A percentile compares a stretch with the other conserved stretches of the same genome.
These are phyloP conservation scores for Potentilla sterilis DNA, from an alignment of 306 rosid species.

Conservation along the genomic window DNA sequence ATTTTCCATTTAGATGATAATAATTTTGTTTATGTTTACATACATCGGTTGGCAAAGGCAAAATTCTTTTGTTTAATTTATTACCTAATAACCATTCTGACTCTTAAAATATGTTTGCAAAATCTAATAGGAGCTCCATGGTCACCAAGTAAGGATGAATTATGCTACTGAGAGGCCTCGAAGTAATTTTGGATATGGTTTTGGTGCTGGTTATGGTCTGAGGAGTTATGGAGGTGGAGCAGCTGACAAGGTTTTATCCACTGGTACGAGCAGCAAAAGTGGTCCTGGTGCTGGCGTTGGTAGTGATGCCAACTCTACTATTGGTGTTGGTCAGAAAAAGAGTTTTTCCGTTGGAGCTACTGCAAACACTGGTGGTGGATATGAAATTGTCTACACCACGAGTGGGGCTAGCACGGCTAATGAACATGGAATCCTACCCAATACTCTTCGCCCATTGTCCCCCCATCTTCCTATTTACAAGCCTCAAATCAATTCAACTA, in stretches of 20 bases:
- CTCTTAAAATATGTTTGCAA: not conserved
- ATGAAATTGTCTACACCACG: not conserved
- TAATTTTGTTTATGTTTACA: not conserved
- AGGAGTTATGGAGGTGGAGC: not conserved
- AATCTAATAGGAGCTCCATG: slow-evolving; percentile 69
- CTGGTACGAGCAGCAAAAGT: not conserved
- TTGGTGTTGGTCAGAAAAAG: slow-evolving; percentile 8
- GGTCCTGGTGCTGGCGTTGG: not conserved
- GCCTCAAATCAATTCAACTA: slow-evolving; percentile 42
- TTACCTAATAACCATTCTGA: not conserved
- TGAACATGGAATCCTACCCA: not conserved
- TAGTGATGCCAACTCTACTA: not conserved
- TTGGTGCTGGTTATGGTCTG: slow-evolving; percentile 7
- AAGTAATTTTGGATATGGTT: slow-evolving; percentile 15
- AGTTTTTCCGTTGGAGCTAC: slow-evolving; percentile 18
- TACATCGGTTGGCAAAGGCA: not conserved
- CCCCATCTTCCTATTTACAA: slow-evolving; percentile 52
- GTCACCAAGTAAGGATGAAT: slow-evolving; percentile 70
- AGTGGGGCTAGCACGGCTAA: not conserved
- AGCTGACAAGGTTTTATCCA: slow-evolving; percentile 13
- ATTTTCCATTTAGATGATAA: not conserved
- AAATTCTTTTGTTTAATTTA: no score
- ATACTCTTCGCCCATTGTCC: slow-evolving; percentile 45
- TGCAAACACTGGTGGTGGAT: not conserved
- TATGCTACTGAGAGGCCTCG: slow-evolving; percentile 78